phyloP scores from a whole-genome alignment of 495 filamentous ascomycete species.

The Cercophora scortea region DNA sequence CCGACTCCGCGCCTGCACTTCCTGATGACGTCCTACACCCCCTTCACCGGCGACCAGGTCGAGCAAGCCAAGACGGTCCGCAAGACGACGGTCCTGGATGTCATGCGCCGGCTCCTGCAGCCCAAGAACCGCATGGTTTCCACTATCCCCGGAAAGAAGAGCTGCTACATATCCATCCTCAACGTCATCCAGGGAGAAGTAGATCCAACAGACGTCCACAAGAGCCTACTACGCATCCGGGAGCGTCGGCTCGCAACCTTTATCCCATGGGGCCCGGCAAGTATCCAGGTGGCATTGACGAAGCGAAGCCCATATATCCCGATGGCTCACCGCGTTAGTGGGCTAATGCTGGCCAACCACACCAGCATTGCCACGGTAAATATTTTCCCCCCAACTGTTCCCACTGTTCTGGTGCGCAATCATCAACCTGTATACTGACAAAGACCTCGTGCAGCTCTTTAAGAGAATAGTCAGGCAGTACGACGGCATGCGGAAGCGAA shows the following conservation, averaged over 20 bases:
- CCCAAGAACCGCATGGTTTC: constrained; percentile 99
- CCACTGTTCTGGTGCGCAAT: not conserved
- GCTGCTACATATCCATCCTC: constrained; percentile 96
- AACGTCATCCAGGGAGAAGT: constrained; percentile 99
- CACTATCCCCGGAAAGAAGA: constrained; percentile 88
- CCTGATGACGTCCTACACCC: constrained; percentile 95
- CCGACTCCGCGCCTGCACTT: constrained; percentile 96
- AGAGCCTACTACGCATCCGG: constrained; percentile 91
- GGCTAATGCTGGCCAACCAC: constrained; percentile 96
- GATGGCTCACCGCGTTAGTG: constrained; percentile 86
- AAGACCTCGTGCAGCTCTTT: constrained; percentile 53
- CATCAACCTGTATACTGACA: not conserved
- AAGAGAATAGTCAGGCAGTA: constrained; percentile 87
- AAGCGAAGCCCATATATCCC: constrained; percentile 93
- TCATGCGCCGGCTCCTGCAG: constrained; percentile 91
- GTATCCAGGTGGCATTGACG: constrained; percentile 92
- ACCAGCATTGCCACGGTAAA: constrained; percentile 90
- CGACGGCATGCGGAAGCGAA: constrained; percentile 86
- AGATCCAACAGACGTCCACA: constrained; percentile 94
- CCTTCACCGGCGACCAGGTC: constrained; percentile 91
- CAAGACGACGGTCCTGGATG: constrained; percentile 95
- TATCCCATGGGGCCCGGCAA: constrained; percentile 98
- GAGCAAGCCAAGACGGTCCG: constrained; percentile 95
- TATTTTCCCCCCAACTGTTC: constrained; percentile 12
- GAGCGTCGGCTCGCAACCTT: constrained; percentile 92